These are phyloP conservation scores for Apiospora malaysiana DNA, from an alignment of 2,329 filamentous ascomycete genomes.

Conservation along the genomic window DNA sequence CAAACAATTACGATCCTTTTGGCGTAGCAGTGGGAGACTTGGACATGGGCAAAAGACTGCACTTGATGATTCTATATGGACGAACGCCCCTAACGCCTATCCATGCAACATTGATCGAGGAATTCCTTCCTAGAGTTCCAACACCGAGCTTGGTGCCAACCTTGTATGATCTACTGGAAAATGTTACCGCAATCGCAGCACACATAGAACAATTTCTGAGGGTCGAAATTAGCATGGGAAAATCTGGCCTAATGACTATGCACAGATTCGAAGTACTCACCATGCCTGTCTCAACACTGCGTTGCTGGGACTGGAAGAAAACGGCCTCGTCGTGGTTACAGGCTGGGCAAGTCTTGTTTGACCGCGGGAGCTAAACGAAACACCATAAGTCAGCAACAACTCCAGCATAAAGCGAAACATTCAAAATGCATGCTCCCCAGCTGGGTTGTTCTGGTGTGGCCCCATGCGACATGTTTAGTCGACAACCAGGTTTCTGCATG, in stretches of 20 bases:
- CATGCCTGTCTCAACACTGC: constrained; percentile 97
- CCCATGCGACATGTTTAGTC: constrained; percentile 8
- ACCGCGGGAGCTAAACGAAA: constrained; percentile 80
- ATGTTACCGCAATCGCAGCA: constrained; percentile 94
- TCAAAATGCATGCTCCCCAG: constrained; percentile 32
- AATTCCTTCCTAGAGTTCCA: not conserved
- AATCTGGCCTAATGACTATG: not conserved
- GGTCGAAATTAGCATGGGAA: constrained; percentile 22
- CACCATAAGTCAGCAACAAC: constrained; percentile 45
- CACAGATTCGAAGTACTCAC: constrained; percentile 57
- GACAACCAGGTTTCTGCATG: not conserved
- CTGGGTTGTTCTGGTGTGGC: constrained; percentile 16
- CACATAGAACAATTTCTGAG: constrained; percentile 88
- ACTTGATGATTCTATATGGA: constrained; percentile 12
- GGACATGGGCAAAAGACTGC: not conserved
- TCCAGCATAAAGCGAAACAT: constrained; percentile 34
- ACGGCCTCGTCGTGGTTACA: constrained; percentile 91
- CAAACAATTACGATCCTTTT: not conserved
- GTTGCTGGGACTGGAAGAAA: constrained; percentile 98
- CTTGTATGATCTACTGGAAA: constrained; percentile 59
- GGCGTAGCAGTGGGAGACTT: not conserved
- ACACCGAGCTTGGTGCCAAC: not conserved
- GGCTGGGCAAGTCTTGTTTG: constrained; percentile 82
- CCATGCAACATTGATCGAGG: not conserved
- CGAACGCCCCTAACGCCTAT: constrained; percentile 19